Evolutionary conservation across 2,329 filamentous ascomycete species (phyloP), one percentile per base, ranked within the genome.

Genomic region (Nannizziopsis arthrosporioides): DNA sequence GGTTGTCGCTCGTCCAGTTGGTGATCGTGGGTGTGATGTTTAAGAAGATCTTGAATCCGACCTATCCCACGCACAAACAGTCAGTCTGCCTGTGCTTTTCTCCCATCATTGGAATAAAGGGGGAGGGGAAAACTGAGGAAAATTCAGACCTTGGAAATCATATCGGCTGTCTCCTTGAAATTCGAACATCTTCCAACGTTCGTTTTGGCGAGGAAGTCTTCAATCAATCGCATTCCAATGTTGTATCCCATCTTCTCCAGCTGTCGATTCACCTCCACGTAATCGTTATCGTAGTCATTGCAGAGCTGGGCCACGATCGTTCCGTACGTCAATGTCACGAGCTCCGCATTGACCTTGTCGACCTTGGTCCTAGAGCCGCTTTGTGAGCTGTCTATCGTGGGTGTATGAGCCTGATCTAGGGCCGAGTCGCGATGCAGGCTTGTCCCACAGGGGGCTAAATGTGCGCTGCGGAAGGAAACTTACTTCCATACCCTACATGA

Each of bases 211-310:
- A 98, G 80, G 61, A 95, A 98, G 68, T 98, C 92, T 60, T 98
- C 92, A 57, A 98, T 95, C 56, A 98, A 71, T 34, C 92, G 85
- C 61, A 96, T 75, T 22, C 92, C 92, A 55, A 98, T 98, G 61
- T 96, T 96, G 71, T 96, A 95, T 48, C 92, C 92, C 92, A 98
- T 98, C 70, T 90, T 93, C 64, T 98, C 92, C 39, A 98, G 77
- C 66, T 98, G 92, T 66, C 90, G 88, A 71, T 98, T 98, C 63
- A 98, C 90, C 65, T 96, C 88, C 44, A 79, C 74, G 64, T 98
- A 98, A 69, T 96, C 87, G 59, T 80, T 82, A 59, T 95, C 88
- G 64, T 90, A 94, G 72, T 98, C 92, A 67, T 90, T 90, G 73
- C 90, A 96, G 56, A 98, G 75, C 66, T 96, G 90, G 49, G 88